Evolutionary conservation across 2,329 filamentous ascomycete species (phyloP), one percentile per base, ranked within the genome.

Genomic region (Hypocrella siamensis): DNA sequence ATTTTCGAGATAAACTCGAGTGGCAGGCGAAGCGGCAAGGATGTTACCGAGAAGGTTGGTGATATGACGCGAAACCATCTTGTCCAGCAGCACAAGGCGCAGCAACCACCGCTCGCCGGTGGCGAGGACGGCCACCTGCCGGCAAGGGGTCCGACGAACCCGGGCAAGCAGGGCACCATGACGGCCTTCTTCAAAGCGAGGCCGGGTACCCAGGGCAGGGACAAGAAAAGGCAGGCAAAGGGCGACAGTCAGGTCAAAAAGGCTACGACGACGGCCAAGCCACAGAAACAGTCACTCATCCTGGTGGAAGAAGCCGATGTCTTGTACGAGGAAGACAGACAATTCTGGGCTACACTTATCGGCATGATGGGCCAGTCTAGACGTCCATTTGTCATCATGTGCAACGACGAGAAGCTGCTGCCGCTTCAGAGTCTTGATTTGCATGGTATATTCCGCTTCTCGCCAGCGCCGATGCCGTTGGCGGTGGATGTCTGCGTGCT

Each of bases 61-160:
- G 85, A 98, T 53, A 96, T 98, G 88, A 90, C 85, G 4, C 77
- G 78, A 38, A 96, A 98, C 45, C 90, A 98, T 53, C 67, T 93
- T 2, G 88, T 98, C 15, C 63, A 65, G 33, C 62, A 59, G 30
- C 60, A 61, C 35, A 59, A 45, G 14, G 43, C 51, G 24, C 49
- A 53, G 12, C 29, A 41, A 9, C 29, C 56, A n/a, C 39, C 46
- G 10, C 41, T 46, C 4, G 50, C 53, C 24, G 37, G 35, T 1
- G 38, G 46, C 7, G 46, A 38, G 9, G 16, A 8, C 4, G 15
- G 42, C 12, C 46, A 51, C 9, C 45, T 48, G 15, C 49, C 52
- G 7, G 47, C 53, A 15, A 38, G 46, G 5, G 60, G 65, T 32
- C 75, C 78, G 33, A 48, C 76, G 17, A 71, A 73, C 33, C 76